Base-by-base conservation (phyloP, 1,284 basidiomycete genomes). In the Leccinum pseudoinsigne region DNA sequence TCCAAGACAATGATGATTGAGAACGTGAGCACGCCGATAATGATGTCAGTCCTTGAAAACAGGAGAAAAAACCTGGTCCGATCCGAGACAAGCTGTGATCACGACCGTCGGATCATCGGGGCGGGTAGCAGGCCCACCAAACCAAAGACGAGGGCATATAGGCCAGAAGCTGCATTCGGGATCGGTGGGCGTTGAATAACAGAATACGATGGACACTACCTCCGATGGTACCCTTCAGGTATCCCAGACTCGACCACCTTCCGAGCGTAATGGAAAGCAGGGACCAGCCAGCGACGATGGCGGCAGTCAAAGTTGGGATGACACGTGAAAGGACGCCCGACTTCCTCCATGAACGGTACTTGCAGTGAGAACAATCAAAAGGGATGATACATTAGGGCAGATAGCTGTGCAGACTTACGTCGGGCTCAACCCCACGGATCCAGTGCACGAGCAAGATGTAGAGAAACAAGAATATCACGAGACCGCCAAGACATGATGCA, bases 211-310 rank as follows among this genome's bases (percentile, higher is more conserved):
- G 61, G 55, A 63, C 72, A 81, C 62, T 70, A 89, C 90, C 85
- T 67, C 85, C 89, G 56, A 89, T 78, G 9, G 82, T 73, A 8
- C 89, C 87, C 69, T 82, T 79, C 42, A 86, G 51, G 66, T 86
- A 88, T 34, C 90, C 90, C 60, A 91, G 69, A 68, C 71, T 76
- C 12, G 89, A 84, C 82, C 86, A 90, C 38, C 79, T 83, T 23
- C 86, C 86, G 31, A 92, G 79, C 2, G 86, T 84, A 64, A 84
- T 78, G 14, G 82, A 81, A 28, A 89, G 80, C 16, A 86, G 73
- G 34, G 86, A 79, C 86, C 88, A 92, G 0, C 90, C 90, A 38
- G 83, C 69, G 16, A 91, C 83, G 66, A 89, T 91, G 1, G 87
- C 84, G 1, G 79, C 78, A 10, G 90, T 92, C 64, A 92, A 73